These are phyloP conservation scores for Acanthochlamys bracteata DNA, from an alignment of 106 monocot species.

Conservation along the genomic window DNA sequence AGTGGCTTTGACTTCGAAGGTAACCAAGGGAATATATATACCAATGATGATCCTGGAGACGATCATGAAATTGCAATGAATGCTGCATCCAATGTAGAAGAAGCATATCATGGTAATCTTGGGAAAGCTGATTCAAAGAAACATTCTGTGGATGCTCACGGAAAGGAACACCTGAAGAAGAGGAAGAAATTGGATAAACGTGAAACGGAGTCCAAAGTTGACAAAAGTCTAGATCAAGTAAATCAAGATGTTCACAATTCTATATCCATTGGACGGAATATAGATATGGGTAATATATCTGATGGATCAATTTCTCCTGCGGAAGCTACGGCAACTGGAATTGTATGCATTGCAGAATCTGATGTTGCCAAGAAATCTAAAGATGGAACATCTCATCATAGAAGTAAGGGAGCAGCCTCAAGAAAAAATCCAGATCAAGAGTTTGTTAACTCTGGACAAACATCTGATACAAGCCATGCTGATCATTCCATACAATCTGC, in stretches of 20 bases:
- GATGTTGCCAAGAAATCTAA: neutral
- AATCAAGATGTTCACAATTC: too few species aligned
- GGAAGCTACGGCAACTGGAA: neutral
- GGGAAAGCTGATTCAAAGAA: constrained; percentile 1
- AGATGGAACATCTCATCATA: neutral
- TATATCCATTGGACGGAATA: too few species aligned
- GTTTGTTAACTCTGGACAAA: neutral
- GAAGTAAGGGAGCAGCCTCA: neutral
- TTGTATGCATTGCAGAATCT: neutral
- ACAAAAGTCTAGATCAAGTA: neutral
- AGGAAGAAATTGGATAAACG: constrained; percentile 3
- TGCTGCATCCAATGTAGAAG: neutral
- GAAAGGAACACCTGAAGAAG: constrained; percentile 5
- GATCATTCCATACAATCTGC: neutral
- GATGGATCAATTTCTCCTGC: neutral
- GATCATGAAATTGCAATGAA: neutral
- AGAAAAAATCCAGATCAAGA: neutral
- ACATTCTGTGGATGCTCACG: neutral
- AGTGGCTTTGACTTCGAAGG: neutral
- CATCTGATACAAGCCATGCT: neutral
- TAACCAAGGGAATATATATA: neutral
- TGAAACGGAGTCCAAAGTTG: neutral
- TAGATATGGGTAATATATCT: too few species aligned
- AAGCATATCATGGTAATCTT: neutral
- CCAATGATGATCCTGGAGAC: constrained; percentile 1